Evolutionary conservation across 495 filamentous ascomycete species (phyloP), one percentile per base, ranked within the genome.

Genomic region (Amniculicola lignicola): DNA sequence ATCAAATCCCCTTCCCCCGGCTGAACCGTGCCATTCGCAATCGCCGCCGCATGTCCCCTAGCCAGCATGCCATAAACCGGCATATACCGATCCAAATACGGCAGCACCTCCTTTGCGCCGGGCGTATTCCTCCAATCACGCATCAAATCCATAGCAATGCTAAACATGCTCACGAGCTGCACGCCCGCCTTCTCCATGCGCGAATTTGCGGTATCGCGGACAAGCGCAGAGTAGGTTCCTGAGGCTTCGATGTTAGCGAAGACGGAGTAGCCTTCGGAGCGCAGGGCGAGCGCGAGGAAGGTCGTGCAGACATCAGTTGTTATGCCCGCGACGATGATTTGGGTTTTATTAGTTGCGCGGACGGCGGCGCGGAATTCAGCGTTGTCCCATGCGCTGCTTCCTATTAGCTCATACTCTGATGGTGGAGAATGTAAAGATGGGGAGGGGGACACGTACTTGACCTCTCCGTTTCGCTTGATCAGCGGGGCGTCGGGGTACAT

Each of bases 281-380:
- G 72, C 2, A 90, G 79, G 0, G 84, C 87, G 33, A 89, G 77
- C 0, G 87, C 84, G 21, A 88, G 72, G 74, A 90, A 90, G 3
- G 84, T 69, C 5, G 86, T 87, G 74, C 83, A 88, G 55, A 90
- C 87, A 65, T 91, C 86, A 0, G 87, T 90, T 0, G 81, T 79
- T 51, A 91, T 89, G 11, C 87, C 87, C 12, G 72, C 85, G 1
- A 91, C 57, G 65, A 91, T 86, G 54, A 90, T 71, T 65, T 91
- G 87, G 35, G 76, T 83, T 68, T 80, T 84, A 46, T 80, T 80
- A 1, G 82, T 78, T 2, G 83, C 83, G 31, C 69, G 66, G 43
- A 91, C 78, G 15, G 87, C 87, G 3, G 72, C 73, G 7, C 80
- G 77, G 75, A 90, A 89, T 0, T 87, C 82, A 2, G 74, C 44